Evolutionary conservation across 2,329 filamentous ascomycete genomes (phyloP), one percentile per base, ranked within the genome.

Genomic region (Trichoderma asperellum): DNA sequence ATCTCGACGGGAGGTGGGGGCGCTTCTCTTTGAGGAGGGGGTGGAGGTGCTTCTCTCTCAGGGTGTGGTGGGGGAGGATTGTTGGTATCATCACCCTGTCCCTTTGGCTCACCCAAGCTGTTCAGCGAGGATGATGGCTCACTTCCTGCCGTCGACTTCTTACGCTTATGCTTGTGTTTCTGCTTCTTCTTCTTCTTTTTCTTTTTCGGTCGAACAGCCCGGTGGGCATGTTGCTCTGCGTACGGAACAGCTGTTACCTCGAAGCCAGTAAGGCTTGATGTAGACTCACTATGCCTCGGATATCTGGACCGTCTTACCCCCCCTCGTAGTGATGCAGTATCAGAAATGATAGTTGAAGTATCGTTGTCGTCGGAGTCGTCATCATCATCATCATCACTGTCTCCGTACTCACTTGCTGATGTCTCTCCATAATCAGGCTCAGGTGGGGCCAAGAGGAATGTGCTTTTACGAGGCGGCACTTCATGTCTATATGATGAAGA

Each of bases 141-240:
- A 24, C 68, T 68, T n/a, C 59, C 70, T 24, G 61, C 57, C 3
- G 35, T 24, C 24, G 62, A 57, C 32, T 69, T 69, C 53, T 66
- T 81, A 77, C 73, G 80, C 75, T 79, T 80, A 74, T 79, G 79
- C 68, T 77, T 81, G 72, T 43, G 37, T 32, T 64, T 64, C 16
- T 18, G 10, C 10, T 52, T 40, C 53, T 66, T 66, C 63, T 66
- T 66, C 47, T 64, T 64, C 8, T 59, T 67, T 32, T 67, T 67
- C 64, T 66, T 66, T 24, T 55, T 32, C 14, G 29, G 14, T 35
- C 64, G 64, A 37, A 4, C 8, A 55, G 53, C 49, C 18, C 64
- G 35, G 29, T 52, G 64, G 32, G 53, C 53, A 47, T 59, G 64
- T 21, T 34, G 24, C 16, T 57, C 63, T 35, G 8, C 63, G 18